phyloP scores from a whole-genome alignment of 441 rosid genomes.

The Populus trichocarpa region DNA sequence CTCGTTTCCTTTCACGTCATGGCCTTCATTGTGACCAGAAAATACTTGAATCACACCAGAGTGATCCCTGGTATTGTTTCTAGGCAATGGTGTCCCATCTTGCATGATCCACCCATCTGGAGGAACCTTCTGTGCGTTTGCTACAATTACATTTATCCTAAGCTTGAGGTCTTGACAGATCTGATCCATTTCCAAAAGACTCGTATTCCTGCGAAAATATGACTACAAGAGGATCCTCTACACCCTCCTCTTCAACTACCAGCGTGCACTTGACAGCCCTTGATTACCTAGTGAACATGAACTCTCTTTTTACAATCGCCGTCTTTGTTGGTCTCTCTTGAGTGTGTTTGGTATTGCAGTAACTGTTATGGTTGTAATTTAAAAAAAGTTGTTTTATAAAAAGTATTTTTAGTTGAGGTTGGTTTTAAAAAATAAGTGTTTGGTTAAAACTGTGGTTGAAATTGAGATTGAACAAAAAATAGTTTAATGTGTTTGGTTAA shows the following conservation, averaged over 20 bases:
- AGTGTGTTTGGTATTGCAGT: no score
- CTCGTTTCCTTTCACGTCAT: slow-evolving; percentile 81
- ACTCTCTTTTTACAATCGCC: slow-evolving; percentile 92
- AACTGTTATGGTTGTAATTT: no score
- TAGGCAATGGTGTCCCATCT: slow-evolving; percentile 98
- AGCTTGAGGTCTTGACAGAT: slow-evolving; percentile 64
- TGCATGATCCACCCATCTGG: slow-evolving; percentile 92
- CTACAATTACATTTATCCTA: slow-evolving; percentile 75
- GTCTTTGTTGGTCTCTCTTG: slow-evolving; percentile 87
- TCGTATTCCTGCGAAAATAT: slow-evolving; percentile 21
- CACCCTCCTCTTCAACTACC: slow-evolving; percentile 44
- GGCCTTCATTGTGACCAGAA: slow-evolving; percentile 79
- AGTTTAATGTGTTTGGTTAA: no score
- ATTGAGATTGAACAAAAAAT: no score
- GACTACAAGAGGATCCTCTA: slow-evolving; percentile 27
- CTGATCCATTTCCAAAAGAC: slow-evolving; percentile 39
- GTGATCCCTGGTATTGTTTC: slow-evolving; percentile 90
- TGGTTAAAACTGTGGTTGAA: no score
- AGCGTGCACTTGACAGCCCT: slow-evolving; percentile 92
- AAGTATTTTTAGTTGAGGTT: no score
- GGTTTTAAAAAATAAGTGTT: no score
- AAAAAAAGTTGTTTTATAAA: no score
- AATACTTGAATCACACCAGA: slow-evolving; percentile 97
- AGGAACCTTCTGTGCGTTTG: slow-evolving; percentile 75
- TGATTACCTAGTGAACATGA: slow-evolving; percentile 84